A percentile compares a stretch with the other conserved stretches of the same genome.
These are phyloP conservation scores for Prototheca cutis DNA, from an alignment of 163 green algal genomes.

Conservation along the genomic window DNA sequence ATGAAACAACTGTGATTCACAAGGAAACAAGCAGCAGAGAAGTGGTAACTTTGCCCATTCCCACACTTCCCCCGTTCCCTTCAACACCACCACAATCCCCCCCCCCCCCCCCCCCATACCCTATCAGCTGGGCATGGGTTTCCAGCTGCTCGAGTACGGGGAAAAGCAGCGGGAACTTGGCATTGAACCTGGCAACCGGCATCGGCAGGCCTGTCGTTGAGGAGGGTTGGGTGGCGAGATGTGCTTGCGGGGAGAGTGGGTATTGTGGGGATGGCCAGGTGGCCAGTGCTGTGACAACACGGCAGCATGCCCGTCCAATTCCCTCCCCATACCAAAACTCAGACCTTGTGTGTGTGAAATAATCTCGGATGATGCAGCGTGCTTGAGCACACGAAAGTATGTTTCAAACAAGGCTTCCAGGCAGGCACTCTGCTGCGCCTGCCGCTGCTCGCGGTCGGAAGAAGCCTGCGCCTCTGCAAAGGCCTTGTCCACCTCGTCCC, in stretches of 20 bases:
- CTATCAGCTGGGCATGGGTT: conserved; percentile 72
- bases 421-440: conserved; percentile 34
- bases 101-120: too few species aligned
- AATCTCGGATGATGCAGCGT: conserved; percentile 29
- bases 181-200: conserved; percentile 3
- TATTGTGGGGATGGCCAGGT: too few species aligned
- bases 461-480: conserved; percentile 58
- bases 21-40: too few species aligned
- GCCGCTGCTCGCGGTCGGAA: conserved; percentile 22
- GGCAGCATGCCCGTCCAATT: too few species aligned
- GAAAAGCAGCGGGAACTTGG: conserved; percentile 63
- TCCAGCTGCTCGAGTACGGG: conserved; percentile 55
- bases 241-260: too few species aligned
- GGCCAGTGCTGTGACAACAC: too few species aligned
- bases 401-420: conserved; percentile 74
- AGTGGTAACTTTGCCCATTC: too few species aligned
- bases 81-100: too few species aligned
- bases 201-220: background rate
- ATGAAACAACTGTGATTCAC: too few species aligned
- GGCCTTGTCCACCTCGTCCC: conserved; percentile 47
- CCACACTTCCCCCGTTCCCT: too few species aligned
- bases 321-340: too few species aligned
- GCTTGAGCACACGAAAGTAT: conserved; percentile 84
- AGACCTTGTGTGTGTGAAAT: background rate
- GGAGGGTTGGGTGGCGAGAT: too few species aligned